These are phyloP conservation scores for Pseudogymnoascus sp. DNA, from an alignment of 2,329 filamentous ascomycete species.

Conservation along the genomic window DNA sequence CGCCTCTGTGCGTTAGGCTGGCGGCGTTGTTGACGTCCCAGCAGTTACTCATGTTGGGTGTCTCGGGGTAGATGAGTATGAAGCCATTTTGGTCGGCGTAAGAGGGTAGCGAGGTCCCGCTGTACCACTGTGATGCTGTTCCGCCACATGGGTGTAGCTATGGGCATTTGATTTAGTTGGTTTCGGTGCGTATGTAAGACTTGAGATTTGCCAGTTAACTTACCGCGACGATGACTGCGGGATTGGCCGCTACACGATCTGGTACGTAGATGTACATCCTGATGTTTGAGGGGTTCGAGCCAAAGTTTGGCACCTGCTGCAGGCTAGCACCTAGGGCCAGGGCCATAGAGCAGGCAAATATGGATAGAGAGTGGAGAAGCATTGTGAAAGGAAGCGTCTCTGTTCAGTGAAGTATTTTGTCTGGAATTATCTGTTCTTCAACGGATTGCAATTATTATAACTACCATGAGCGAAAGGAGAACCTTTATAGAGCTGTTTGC, in stretches of 20 bases:
- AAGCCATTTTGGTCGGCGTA: constrained; percentile 48
- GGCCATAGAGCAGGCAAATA: not conserved
- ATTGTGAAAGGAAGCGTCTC: not conserved
- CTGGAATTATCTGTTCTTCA: not conserved
- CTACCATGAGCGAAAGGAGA: not conserved
- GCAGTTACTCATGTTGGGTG: constrained; percentile 45
- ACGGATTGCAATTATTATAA: not conserved
- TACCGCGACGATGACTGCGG: constrained; percentile 49
- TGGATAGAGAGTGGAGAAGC: not conserved
- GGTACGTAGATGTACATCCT: constrained; percentile 43
- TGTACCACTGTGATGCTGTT: constrained; percentile 43
- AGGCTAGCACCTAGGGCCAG: not conserved
- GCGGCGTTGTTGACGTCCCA: constrained; percentile 50
- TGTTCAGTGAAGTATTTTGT: not conserved
- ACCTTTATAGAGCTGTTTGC: not conserved
- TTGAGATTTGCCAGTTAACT: not conserved
- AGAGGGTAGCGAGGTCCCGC: constrained; percentile 44
- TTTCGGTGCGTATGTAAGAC: not conserved
- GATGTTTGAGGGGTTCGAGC: constrained; percentile 35
- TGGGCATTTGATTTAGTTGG: not conserved
- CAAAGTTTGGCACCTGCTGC: constrained; percentile 35
- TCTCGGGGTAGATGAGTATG: constrained; percentile 52
- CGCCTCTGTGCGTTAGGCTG: constrained; percentile 47
- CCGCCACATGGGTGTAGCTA: constrained; percentile 50
- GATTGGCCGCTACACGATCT: constrained; percentile 37